Conservation (phyloP, 176 grass and related monocot species). For the Triticum timopheevii region DNA sequence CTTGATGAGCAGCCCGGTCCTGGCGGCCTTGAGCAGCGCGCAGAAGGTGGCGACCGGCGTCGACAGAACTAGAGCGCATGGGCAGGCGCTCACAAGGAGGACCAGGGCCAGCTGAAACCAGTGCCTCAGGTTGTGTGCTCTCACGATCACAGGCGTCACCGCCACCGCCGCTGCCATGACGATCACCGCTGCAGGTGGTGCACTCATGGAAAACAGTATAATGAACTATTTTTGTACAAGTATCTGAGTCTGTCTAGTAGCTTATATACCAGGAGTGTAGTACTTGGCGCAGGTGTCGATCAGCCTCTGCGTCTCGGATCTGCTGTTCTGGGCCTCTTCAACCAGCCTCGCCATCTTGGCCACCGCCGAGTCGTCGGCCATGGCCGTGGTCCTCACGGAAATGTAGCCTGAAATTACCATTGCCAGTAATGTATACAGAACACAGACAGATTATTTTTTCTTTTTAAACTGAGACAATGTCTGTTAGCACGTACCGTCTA, state of each 20-base stretch:
- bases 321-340: conserved; percentile 92
- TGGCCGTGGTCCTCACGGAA: conserved; percentile 80
- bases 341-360: conserved; percentile 92
- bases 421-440: background rate
- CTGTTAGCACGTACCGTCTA: conserved; percentile 52
- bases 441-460: no score
- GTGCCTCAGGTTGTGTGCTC: conserved; percentile 44
- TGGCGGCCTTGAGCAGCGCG: conserved; percentile 60
- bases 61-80: conserved; percentile 71
- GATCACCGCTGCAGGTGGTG: conserved; percentile 65
- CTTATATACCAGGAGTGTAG: conserved; percentile 71
- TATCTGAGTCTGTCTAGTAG: background rate
- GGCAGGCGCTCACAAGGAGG: conserved; percentile 77
- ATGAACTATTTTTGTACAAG: no score
- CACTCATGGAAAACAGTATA: conserved; percentile 5
- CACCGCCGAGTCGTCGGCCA: conserved; percentile 78
- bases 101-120: conserved; percentile 61
- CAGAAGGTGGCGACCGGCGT: conserved; percentile 77
- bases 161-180: conserved; percentile 58
- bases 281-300: conserved; percentile 91
- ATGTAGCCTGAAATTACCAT: conserved; percentile 62
- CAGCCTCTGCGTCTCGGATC: conserved; percentile 70
- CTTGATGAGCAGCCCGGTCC: conserved; percentile 63
- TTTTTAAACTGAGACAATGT: background rate
- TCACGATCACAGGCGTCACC: conserved; percentile 51